These are phyloP conservation scores for Dactylonectria estremocensis DNA, from an alignment of 2,329 filamentous ascomycete genomes.

Conservation along the genomic window DNA sequence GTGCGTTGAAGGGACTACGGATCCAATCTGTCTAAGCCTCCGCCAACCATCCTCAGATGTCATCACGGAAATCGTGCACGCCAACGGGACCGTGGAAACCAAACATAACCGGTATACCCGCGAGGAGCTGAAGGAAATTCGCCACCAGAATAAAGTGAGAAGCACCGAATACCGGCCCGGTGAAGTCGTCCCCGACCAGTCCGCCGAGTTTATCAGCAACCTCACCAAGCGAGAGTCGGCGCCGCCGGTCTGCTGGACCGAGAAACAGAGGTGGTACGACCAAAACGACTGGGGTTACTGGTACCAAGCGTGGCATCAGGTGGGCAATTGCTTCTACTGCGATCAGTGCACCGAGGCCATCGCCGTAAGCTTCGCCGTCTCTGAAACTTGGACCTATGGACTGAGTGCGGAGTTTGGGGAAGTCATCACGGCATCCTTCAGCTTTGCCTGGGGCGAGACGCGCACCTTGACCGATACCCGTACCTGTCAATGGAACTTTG, in stretches of 20 bases:
- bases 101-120: slow-evolving; percentile 11
- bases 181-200: not conserved
- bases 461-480: slow-evolving; percentile 12
- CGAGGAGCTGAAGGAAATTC: slow-evolving; percentile 7
- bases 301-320: slow-evolving; percentile 15
- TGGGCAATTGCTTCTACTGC: slow-evolving; percentile 14
- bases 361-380: slow-evolving; percentile 7
- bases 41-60: slow-evolving; percentile 13
- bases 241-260: not conserved
- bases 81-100: slow-evolving; percentile 14
- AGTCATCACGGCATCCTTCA: slow-evolving; percentile 5
- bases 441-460: slow-evolving; percentile 10
- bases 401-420: slow-evolving; percentile 3
- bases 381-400: slow-evolving; percentile 12
- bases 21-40: slow-evolving; percentile 7
- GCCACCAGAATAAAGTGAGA: slow-evolving; percentile 11
- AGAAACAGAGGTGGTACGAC: slow-evolving; percentile 17
- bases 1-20: slow-evolving; percentile 12
- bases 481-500: slow-evolving; percentile 18
- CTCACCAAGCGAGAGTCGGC: slow-evolving; percentile 12
- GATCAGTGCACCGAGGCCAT: slow-evolving; percentile 10
- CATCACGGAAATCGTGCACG: slow-evolving; percentile 11
- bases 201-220: slow-evolving; percentile 16
- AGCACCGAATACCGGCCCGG: slow-evolving; percentile 10
- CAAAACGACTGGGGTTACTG: slow-evolving; percentile 14